phyloP scores from a whole-genome alignment of 208 protist species.

The Wallacemonas sp. region DNA sequence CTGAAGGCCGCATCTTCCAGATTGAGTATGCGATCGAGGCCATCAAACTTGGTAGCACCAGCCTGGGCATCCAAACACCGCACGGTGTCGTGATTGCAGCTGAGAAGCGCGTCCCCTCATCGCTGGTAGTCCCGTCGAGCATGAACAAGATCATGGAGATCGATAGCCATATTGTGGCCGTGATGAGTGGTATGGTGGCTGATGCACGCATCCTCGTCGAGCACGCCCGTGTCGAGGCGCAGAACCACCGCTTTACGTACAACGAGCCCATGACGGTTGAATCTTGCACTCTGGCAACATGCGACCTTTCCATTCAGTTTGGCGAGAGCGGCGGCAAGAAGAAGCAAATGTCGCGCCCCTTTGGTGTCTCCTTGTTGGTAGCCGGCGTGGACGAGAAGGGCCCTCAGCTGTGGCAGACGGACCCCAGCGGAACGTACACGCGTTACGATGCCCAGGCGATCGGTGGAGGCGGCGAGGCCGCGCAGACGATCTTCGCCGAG shows the following conservation, averaged over 20 bases:
- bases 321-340: slow-evolving; percentile 94
- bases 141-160: slow-evolving; percentile 99
- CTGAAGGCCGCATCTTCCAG: slow-evolving; percentile 99
- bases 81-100: slow-evolving; percentile 99
- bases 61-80: slow-evolving; percentile 97
- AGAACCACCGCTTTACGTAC: slow-evolving; percentile 99
- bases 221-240: slow-evolving; percentile 97
- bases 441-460: slow-evolving; percentile 98
- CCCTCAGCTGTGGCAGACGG: slow-evolving; percentile 97
- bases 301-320: slow-evolving; percentile 98
- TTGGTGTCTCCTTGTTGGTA: slow-evolving; percentile 99
- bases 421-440: slow-evolving; percentile 97
- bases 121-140: slow-evolving; percentile 95
- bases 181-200: slow-evolving; percentile 98
- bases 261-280: slow-evolving; percentile 98
- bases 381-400: slow-evolving; percentile 98
- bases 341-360: slow-evolving; percentile 95
- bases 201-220: slow-evolving; percentile 99
- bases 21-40: slow-evolving; percentile 94
- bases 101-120: slow-evolving; percentile 99
- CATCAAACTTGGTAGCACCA: slow-evolving; percentile 97
- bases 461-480: slow-evolving; percentile 97
- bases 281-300: slow-evolving; percentile 96
- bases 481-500: slow-evolving; percentile 97
- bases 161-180: slow-evolving; percentile 95